phyloP scores from a whole-genome alignment of 78 protist species.

The Chrysochromulina parva region DNA sequence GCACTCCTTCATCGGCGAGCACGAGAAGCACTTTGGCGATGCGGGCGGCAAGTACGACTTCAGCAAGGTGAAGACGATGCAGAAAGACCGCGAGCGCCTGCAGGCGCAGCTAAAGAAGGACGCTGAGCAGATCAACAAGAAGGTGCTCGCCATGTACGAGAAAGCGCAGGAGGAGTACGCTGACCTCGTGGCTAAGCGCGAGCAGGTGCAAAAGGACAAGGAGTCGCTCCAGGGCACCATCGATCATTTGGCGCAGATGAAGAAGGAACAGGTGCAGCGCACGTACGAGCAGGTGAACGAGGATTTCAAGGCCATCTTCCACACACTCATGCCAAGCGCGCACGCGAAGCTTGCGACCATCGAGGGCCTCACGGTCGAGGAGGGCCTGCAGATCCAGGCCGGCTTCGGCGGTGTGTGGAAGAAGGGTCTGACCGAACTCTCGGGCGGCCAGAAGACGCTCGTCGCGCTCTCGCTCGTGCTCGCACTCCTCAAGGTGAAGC shows the following conservation, averaged over 20 bases:
- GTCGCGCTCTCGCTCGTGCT: slow-evolving; percentile 97
- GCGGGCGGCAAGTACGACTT: slow-evolving; percentile 73
- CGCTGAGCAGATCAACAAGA: slow-evolving; percentile 76
- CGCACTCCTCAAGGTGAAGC: slow-evolving; percentile 95
- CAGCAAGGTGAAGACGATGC: not conserved
- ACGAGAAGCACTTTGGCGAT: slow-evolving; percentile 70
- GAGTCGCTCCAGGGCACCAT: slow-evolving; percentile 80
- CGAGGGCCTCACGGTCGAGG: slow-evolving; percentile 53
- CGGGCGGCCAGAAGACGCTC: slow-evolving; percentile 77
- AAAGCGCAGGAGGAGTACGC: slow-evolving; percentile 91
- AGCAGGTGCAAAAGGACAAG: slow-evolving; percentile 87
- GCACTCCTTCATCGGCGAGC: slow-evolving; percentile 73
- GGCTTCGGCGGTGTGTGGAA: slow-evolving; percentile 97
- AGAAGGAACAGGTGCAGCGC: slow-evolving; percentile 79
- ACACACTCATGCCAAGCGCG: slow-evolving; percentile 93
- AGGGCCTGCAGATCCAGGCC: slow-evolving; percentile 69
- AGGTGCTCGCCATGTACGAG: slow-evolving; percentile 58
- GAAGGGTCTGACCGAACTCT: slow-evolving; percentile 94
- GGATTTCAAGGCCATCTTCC: slow-evolving; percentile 80
- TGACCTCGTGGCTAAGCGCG: slow-evolving; percentile 82
- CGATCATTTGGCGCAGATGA: slow-evolving; percentile 86
- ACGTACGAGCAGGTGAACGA: slow-evolving; percentile 84
- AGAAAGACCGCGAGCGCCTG: too few relatives aligned
- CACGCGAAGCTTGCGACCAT: slow-evolving; percentile 71
- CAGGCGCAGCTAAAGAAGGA: not conserved